phyloP scores from a whole-genome alignment of 164 flowering plant species.

The Magnolia kwangsiensis region DNA sequence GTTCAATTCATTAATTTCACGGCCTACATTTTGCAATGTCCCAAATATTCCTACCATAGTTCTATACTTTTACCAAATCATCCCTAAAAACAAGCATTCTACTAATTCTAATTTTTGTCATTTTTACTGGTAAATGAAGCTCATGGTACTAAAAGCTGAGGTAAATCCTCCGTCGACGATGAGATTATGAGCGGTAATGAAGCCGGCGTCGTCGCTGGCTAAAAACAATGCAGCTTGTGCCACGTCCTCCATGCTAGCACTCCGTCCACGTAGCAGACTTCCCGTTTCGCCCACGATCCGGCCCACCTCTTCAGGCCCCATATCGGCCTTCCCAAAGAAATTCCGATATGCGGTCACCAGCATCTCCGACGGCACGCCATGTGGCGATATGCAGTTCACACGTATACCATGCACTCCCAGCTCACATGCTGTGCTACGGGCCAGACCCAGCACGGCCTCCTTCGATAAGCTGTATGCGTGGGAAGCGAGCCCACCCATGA shows the following conservation, averaged over 20 bases:
- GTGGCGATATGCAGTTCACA: conserved; percentile 85
- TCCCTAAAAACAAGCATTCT: too few species aligned
- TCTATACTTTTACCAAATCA: too few species aligned
- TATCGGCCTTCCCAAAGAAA: conserved; percentile 27
- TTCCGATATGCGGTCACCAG: conserved; percentile 38
- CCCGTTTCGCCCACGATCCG: conserved; percentile 39
- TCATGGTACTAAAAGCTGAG: conserved; percentile 33
- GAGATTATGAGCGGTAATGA: conserved; percentile 70
- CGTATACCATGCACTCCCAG: conserved; percentile 71
- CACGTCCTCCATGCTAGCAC: conserved; percentile 47
- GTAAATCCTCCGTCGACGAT: conserved; percentile 84
- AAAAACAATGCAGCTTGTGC: conserved; percentile 66
- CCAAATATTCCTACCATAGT: too few species aligned
- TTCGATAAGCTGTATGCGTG: conserved; percentile 68
- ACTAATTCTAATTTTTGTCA: neutral
- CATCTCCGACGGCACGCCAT: conserved; percentile 81
- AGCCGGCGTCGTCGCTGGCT: conserved; percentile 70
- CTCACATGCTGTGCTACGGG: conserved; percentile 63
- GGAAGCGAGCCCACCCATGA: conserved; percentile 69
- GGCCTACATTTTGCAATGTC: too few species aligned
- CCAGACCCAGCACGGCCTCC: conserved; percentile 63
- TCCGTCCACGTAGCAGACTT: conserved; percentile 55
- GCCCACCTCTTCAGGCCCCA: conserved; percentile 42
- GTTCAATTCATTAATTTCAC: too few species aligned
- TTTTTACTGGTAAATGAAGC: conserved; percentile 40